Evolutionary conservation across 129 eudicot species (phyloP).

Genomic region (Helianthus annuus): HanXRQr2.0-SUNRISE NC_035434.2:158589517-158590016

Average conservation of each 20-base stretch:
- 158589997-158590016: constrained; percentile 48
- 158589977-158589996: constrained; percentile 92
- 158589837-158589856: too few species aligned
- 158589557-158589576: too few species aligned
- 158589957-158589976: constrained; percentile 81
- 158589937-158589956: constrained; percentile 17
- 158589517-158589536: too few species aligned
- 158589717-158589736: constrained; percentile 33
- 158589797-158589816: background rate
- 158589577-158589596: constrained; percentile 10
- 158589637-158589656: constrained; percentile 37
- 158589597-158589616: background rate
- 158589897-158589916: constrained; percentile 19
- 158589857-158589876: too few species aligned
- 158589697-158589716: constrained; percentile 28
- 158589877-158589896: background rate
- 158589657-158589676: constrained; percentile 32
- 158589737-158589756: constrained; percentile 32
- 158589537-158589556: too few species aligned
- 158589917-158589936: constrained; percentile 20
- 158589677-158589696: constrained; percentile 35
- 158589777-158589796: background rate
- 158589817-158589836: background rate
- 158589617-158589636: constrained; percentile 10
- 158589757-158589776: constrained; percentile 22